A percentile compares a stretch with the other conserved stretches of the same genome.
phyloP scores from a whole-genome alignment of 2,329 filamentous ascomycete genomes.

The Trichoderma gracile region DNA sequence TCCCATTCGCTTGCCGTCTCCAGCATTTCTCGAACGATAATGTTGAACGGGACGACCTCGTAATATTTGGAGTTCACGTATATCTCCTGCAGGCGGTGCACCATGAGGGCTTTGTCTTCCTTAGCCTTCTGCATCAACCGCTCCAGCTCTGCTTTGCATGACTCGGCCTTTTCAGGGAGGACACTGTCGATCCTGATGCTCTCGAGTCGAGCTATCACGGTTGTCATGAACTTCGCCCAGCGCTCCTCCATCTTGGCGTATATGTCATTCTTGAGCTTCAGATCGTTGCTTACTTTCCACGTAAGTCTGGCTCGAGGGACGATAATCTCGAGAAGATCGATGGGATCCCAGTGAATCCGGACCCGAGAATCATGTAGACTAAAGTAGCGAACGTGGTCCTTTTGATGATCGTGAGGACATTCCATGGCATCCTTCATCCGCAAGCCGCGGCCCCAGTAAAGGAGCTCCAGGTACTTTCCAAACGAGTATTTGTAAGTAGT shows the following conservation, averaged over 20 bases:
- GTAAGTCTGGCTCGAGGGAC: slow-evolving; percentile 88
- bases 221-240: slow-evolving; percentile 82
- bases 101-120: slow-evolving; percentile 75
- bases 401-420: slow-evolving; percentile 89
- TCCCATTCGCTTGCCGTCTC: slow-evolving; percentile 96
- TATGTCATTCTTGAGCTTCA: slow-evolving; percentile 89
- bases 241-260: slow-evolving; percentile 79
- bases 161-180: slow-evolving; percentile 79
- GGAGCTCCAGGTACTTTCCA: slow-evolving; percentile 95
- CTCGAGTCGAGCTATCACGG: slow-evolving; percentile 79
- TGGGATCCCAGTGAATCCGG: slow-evolving; percentile 87
- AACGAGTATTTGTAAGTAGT: slow-evolving; percentile 98
- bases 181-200: slow-evolving; percentile 92
- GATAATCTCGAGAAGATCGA: slow-evolving; percentile 90
- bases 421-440: slow-evolving; percentile 67
- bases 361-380: slow-evolving; percentile 82
- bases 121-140: slow-evolving; percentile 73
- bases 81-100: slow-evolving; percentile 78
- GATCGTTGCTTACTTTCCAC: slow-evolving; percentile 96
- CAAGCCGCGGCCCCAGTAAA: slow-evolving; percentile 89
- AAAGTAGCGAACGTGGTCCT: slow-evolving; percentile 91
- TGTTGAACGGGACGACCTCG: slow-evolving; percentile 91
- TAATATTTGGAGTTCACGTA: slow-evolving; percentile 96
- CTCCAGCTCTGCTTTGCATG: slow-evolving; percentile 81
- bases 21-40: slow-evolving; percentile 83